These are phyloP conservation scores for Sonneratia caseolaris DNA, from an alignment of 345 rosid species.

Conservation along the genomic window DNA sequence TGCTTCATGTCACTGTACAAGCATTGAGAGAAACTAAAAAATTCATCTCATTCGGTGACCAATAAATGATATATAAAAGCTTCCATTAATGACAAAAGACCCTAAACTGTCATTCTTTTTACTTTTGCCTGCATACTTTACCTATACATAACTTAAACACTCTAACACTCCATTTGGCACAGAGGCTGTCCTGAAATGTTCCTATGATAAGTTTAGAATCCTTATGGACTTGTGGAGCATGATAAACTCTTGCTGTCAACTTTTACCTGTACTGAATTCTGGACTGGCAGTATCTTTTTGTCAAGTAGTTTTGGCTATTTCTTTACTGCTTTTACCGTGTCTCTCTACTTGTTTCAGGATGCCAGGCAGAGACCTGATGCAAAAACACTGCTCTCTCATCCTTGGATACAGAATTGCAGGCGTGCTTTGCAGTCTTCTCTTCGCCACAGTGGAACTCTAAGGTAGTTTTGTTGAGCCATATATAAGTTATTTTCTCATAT, in stretches of 20 bases:
- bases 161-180: no score
- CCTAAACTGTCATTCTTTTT: no score
- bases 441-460: constrained; percentile 69
- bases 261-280: not conserved
- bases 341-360: constrained; percentile 45
- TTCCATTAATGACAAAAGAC: no score
- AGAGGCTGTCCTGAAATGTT: not conserved
- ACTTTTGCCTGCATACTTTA: no score
- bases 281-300: not conserved
- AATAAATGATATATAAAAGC: no score
- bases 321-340: not conserved
- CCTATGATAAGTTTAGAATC: not conserved
- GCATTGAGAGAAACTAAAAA: no score
- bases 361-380: constrained; percentile 99
- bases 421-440: constrained; percentile 85
- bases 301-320: not conserved
- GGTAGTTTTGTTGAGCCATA: constrained; percentile 24
- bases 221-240: not conserved
- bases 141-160: no score
- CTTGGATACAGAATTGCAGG: constrained; percentile 88
- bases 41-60: no score
- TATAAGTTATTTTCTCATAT: not conserved
- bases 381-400: constrained; percentile 94
- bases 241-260: not conserved
- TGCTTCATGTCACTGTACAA: not conserved